Evolutionary conservation across 176 grass and related monocot genomes (phyloP), one percentile per base, ranked within the genome.

Genomic region (Tillandsia leiboldiana): DNA sequence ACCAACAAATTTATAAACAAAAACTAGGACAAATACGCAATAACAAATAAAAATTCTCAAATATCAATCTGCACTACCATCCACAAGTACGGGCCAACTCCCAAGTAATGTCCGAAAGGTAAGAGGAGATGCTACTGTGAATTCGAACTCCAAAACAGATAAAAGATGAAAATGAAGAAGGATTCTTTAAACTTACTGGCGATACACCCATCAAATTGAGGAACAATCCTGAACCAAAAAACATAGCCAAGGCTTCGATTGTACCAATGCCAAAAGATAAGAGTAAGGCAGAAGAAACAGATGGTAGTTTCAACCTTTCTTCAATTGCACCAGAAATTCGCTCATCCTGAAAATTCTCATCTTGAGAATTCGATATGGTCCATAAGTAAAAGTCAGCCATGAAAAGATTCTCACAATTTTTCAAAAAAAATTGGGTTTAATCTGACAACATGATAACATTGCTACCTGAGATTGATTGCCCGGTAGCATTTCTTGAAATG

Each of bases 171-270:
- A 42, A 42, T 1, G 3, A 42, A 7, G 33, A 7, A 42, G 33
- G 33, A 42, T 42, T 42, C 33, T 73, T 73, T 59, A 50, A 75
- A 81, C 86, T 78, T 89, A 89, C 82, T 57, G 63, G 17, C 51
- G 82, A 75, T 11, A 89, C 78, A 64, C 86, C 86, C 86, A 89
- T 89, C n/a, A 89, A 15, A 17, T 72, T 84, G 67, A 89, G 82
- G 14, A 89, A 74, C 33, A 79, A 69, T 75, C 71, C 75, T 11
- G 82, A 80, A 15, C 86, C 81, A 76, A 84, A 81, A 65, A 72
- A 84, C 52, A 88, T 81, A 75, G 65, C 81, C 49, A 78, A 66
- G 66, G 81, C 81, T 69, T 88, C 86, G 67, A 74, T 68, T 29
- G 72, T 78, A 53, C 86, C 82, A 56, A 84, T 82, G 72, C 56